A percentile compares a stretch with the other conserved stretches of the same genome.
These are phyloP conservation scores for Avena atlantica DNA, from an alignment of 176 grass and related monocot species.

Conservation along the genomic window DNA sequence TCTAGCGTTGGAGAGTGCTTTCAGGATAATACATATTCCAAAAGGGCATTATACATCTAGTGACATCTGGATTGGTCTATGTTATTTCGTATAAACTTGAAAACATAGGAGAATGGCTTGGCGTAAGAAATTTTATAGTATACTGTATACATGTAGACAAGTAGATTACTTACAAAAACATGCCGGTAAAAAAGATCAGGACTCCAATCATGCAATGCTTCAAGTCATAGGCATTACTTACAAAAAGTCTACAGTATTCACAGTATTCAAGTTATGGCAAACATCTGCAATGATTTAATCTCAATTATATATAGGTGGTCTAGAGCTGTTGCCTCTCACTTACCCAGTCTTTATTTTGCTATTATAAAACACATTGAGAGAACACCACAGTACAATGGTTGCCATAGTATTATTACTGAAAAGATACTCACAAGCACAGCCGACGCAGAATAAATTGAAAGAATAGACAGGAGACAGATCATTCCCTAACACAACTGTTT, in stretches of 20 bases:
- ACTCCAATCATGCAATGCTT: background rate
- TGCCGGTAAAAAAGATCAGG: background rate
- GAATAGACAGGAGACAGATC: background rate
- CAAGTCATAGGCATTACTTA: background rate
- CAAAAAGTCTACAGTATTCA: background rate
- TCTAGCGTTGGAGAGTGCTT: slow-evolving; percentile 21
- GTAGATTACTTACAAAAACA: background rate
- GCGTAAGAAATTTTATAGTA: slow-evolving; percentile 19
- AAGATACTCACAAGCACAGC: background rate
- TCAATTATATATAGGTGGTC: background rate
- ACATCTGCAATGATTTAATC: background rate
- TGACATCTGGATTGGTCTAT: slow-evolving; percentile 19
- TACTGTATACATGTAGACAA: slow-evolving; percentile 16
- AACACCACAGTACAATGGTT: background rate
- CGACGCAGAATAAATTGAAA: background rate
- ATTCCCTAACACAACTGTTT: background rate
- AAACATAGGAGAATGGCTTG: slow-evolving; percentile 13
- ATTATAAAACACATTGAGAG: background rate
- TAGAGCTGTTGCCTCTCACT: background rate
- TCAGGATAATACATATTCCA: background rate
- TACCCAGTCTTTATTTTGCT: background rate
- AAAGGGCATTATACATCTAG: slow-evolving; percentile 18
- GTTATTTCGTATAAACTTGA: slow-evolving; percentile 33
- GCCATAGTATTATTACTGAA: background rate
- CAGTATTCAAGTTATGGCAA: background rate